Evolutionary conservation across 73 alveolate species (phyloP).

Genomic region (Durusdinium trenchii): DNA sequence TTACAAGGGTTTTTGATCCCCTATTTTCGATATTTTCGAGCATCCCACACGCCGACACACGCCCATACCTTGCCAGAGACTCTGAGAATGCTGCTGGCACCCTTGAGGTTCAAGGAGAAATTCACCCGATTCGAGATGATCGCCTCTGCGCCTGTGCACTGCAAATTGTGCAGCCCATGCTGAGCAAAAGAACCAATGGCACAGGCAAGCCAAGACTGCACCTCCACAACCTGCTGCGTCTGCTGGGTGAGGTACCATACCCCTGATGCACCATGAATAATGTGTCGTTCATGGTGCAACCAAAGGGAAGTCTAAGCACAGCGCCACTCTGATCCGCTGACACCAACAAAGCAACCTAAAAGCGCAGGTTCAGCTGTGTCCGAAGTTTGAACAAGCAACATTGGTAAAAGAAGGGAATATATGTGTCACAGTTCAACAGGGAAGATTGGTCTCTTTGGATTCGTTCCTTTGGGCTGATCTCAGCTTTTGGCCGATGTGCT

Average conservation of each 20-base stretch:
- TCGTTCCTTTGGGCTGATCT: too few species aligned
- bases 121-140: constrained; percentile 87
- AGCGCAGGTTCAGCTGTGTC: background rate
- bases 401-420: background rate
- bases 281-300: background rate
- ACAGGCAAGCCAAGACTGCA: too few species aligned
- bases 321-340: constrained; percentile 92
- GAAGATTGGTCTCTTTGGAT: too few species aligned
- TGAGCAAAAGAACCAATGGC: too few species aligned
- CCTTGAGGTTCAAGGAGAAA: constrained; percentile 91
- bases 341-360: constrained; percentile 70
- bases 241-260: constrained; percentile 56
- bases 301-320: background rate
- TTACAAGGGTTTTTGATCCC: too few species aligned
- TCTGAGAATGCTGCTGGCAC: constrained; percentile 57
- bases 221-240: constrained; percentile 94
- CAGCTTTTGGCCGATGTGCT: constrained; percentile 75
- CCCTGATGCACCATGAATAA: constrained; percentile 28
- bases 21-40: too few species aligned
- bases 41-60: too few species aligned
- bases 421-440: background rate
- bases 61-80: background rate
- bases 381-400: background rate
- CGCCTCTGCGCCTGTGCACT: constrained; percentile 66
- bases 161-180: background rate